These are phyloP conservation scores for Clavispora santaluciae DNA, from an alignment of 805 yeast genomes.

Conservation along the genomic window DNA sequence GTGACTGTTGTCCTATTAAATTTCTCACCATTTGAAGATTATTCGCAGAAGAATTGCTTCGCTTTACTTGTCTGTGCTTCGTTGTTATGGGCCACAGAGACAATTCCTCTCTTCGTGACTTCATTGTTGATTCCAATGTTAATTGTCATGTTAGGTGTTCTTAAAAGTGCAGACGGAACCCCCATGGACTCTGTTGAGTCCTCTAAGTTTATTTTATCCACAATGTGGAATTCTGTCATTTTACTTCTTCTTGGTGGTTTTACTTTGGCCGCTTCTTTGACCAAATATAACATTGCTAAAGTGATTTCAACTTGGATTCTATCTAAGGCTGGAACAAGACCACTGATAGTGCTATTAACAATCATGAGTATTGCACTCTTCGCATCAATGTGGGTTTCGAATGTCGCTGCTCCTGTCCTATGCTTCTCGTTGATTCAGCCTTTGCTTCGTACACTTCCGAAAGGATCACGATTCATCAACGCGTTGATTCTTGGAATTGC, in stretches of 20 bases:
- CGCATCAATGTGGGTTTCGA: constrained; percentile 55
- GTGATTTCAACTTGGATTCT: constrained; percentile 46
- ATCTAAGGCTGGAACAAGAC: constrained; percentile 47
- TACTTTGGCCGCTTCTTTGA: constrained; percentile 50
- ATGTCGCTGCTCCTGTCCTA: constrained; percentile 53
- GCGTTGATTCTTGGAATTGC: constrained; percentile 46
- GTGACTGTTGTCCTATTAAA: constrained; percentile 50
- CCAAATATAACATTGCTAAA: constrained; percentile 50
- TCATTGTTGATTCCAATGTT: constrained; percentile 46
- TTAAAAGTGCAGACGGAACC: constrained; percentile 46
- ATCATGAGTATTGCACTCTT: constrained; percentile 49
- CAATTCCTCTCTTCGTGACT: constrained; percentile 47
- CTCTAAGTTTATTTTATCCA: constrained; percentile 40
- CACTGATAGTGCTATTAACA: constrained; percentile 42
- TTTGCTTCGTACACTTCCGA: constrained; percentile 36
- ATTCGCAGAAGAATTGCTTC: constrained; percentile 66
- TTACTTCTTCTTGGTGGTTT: constrained; percentile 50
- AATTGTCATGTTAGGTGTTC: constrained; percentile 43
- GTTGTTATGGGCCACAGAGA: constrained; percentile 49
- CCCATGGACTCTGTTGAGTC: constrained; percentile 39
- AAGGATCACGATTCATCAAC: constrained; percentile 34
- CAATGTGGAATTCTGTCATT: constrained; percentile 54
- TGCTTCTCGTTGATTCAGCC: constrained; percentile 50
- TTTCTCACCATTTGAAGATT: constrained; percentile 57
- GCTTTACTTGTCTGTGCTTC: constrained; percentile 58